These are phyloP conservation scores for Floccularia luteovirens DNA, from an alignment of 768 basidiomycete genomes.

Conservation along the genomic window DNA sequence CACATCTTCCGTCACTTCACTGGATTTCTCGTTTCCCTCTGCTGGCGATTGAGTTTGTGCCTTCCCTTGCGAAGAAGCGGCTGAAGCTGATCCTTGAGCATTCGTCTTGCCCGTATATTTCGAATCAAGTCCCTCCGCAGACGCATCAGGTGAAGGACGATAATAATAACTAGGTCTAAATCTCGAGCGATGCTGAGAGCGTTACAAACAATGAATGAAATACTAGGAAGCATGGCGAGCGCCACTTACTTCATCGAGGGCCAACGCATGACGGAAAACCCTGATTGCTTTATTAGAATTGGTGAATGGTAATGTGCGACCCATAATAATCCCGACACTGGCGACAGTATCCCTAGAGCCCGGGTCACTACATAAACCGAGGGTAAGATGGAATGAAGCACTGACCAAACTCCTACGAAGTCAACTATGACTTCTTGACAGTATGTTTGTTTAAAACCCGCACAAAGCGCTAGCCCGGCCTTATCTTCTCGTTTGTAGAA, in stretches of 20 bases:
- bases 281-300: constrained; percentile 15
- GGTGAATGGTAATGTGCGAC: constrained; percentile 12
- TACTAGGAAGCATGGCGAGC: too few species aligned
- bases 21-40: neutral
- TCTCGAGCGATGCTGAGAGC: constrained; percentile 12
- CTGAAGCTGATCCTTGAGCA: neutral
- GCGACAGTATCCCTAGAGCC: constrained; percentile 16
- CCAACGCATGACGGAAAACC: constrained; percentile 14
- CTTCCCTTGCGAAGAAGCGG: neutral
- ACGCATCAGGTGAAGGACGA: constrained; percentile 17
- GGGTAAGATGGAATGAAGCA: neutral
- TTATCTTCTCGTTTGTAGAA: neutral
- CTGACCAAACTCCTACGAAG: neutral
- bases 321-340: constrained; percentile 16
- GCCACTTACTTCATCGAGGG: constrained; percentile 16
- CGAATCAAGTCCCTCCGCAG: constrained; percentile 16
- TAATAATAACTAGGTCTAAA: constrained; percentile 15
- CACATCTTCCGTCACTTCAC: constrained; percentile 12
- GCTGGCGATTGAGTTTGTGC: constrained; percentile 5
- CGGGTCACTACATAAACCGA: neutral
- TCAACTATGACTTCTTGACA: neutral
- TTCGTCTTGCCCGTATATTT: constrained; percentile 17
- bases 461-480: too few species aligned
- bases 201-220: constrained; percentile 15
- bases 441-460: neutral